Conservation (phyloP, 2,329 filamentous ascomycete genomes). For the Sporothrix globosa region DNA sequence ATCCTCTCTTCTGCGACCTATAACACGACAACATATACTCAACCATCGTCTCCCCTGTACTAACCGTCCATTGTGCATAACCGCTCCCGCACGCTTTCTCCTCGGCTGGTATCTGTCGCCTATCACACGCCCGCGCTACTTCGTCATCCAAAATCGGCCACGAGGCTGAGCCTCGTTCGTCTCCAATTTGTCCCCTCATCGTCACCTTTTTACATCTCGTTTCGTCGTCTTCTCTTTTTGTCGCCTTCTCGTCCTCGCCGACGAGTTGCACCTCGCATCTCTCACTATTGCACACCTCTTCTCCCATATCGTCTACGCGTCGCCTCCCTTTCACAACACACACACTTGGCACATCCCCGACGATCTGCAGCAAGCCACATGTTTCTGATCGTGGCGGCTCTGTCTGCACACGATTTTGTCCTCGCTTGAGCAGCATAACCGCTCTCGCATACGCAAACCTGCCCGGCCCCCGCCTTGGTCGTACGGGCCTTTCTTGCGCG, state of each 20-base stretch:
- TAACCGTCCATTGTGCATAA: neutral
- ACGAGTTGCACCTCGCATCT: neutral
- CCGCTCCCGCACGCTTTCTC: neutral
- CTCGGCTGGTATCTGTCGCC: neutral
- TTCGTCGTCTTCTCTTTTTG: neutral
- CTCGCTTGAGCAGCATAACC: no score
- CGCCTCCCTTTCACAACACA: neutral
- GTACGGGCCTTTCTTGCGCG: constrained; percentile 3
- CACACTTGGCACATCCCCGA: neutral
- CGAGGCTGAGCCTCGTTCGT: constrained; percentile 19
- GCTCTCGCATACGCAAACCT: neutral
- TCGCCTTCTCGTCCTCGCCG: neutral
- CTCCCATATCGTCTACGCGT: neutral
- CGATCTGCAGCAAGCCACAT: constrained; percentile 24
- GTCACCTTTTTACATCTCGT: neutral
- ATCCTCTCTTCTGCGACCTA: neutral
- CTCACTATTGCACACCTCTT: neutral
- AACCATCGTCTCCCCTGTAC: neutral
- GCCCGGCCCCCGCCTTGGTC: constrained; percentile 9
- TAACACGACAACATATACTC: neutral
- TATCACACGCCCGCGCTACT: neutral
- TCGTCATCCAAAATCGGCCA: neutral
- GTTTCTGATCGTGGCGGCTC: constrained; percentile 3
- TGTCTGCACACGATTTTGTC: neutral
- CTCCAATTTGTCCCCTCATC: neutral